Conservation (phyloP, 768 basidiomycete species). For the Scleroderma bovista region DNA sequence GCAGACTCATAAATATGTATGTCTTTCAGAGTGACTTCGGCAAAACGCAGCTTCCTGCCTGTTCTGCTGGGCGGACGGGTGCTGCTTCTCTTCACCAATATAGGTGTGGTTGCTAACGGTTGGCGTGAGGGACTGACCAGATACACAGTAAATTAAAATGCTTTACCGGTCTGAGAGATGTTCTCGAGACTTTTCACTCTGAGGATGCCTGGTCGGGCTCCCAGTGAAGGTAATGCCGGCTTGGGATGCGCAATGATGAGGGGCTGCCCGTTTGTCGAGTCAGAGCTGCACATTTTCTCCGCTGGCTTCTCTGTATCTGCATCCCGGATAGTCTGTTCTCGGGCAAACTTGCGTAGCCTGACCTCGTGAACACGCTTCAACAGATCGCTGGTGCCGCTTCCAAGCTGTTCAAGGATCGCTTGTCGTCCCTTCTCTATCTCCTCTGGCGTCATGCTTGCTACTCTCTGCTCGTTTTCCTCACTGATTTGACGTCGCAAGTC, state of each 20-base stretch:
- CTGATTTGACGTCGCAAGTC: constrained; percentile 55
- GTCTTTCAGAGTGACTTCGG: constrained; percentile 66
- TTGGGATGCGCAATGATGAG: not conserved
- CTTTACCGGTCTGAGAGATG: constrained; percentile 16
- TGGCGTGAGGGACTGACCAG: not conserved
- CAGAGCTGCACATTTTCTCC: not conserved
- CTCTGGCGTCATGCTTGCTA: constrained; percentile 65
- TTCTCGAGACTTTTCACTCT: constrained; percentile 28
- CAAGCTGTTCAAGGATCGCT: constrained; percentile 70
- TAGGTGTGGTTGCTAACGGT: constrained; percentile 35
- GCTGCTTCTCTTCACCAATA: constrained; percentile 39
- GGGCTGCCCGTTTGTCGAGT: not conserved
- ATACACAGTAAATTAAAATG: not conserved
- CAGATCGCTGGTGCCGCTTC: constrained; percentile 56
- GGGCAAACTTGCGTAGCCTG: not conserved
- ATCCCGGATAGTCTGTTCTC: not conserved
- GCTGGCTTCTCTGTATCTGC: not conserved
- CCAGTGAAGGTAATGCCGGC: constrained; percentile 8
- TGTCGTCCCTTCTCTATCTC: constrained; percentile 61
- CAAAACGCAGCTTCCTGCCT: constrained; percentile 61
- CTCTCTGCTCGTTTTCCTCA: constrained; percentile 56
- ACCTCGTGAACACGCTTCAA: constrained; percentile 31
- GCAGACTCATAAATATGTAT: constrained; percentile 81
- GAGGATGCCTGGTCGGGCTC: constrained; percentile 17
- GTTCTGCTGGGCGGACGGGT: constrained; percentile 58